A percentile compares a stretch with the other conserved stretches of the same genome.
phyloP scores from a whole-genome alignment of 2,329 filamentous ascomycete species.

The Colletotrichum coccodes region DNA sequence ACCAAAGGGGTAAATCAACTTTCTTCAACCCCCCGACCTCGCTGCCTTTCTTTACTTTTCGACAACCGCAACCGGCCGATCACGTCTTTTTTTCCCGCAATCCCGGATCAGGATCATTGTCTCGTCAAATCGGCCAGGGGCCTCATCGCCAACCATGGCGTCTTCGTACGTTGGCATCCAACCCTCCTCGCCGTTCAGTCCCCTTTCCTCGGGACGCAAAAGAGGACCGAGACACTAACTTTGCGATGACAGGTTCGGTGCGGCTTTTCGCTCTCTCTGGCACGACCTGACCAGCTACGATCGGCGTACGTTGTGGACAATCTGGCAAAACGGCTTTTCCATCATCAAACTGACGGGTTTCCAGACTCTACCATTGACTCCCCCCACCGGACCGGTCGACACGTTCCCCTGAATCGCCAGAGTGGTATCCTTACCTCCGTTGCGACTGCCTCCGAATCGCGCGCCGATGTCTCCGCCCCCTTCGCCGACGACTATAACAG shows the following conservation, averaged over 20 bases:
- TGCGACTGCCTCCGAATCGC: constrained; percentile 89
- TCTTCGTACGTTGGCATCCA: constrained; percentile 31
- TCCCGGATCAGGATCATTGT: constrained; percentile 26
- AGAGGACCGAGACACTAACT: constrained; percentile 31
- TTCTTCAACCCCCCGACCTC: constrained; percentile 7
- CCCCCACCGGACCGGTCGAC: constrained; percentile 88
- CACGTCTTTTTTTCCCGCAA: not conserved
- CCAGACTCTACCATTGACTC: constrained; percentile 93
- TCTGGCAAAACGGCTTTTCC: not conserved
- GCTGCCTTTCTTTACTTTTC: constrained; percentile 6
- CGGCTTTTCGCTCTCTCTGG: constrained; percentile 91
- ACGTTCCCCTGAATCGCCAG: constrained; percentile 87
- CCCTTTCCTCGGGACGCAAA: constrained; percentile 13
- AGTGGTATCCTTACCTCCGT: constrained; percentile 87
- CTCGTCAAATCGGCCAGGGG: constrained; percentile 22
- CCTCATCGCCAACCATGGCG: constrained; percentile 34
- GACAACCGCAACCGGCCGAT: constrained; percentile 29
- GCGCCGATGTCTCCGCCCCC: constrained; percentile 81
- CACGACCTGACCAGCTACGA: constrained; percentile 85
- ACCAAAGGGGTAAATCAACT: constrained; percentile 31
- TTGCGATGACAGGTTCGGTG: constrained; percentile 64
- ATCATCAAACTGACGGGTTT: constrained; percentile 36
- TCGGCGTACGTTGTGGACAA: constrained; percentile 61
- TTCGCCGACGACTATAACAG: constrained; percentile 74
- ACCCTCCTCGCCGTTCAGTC: constrained; percentile 8